Evolutionary conservation across 257 asterid genomes (phyloP).

Genomic region (Perilla frutescens): DNA sequence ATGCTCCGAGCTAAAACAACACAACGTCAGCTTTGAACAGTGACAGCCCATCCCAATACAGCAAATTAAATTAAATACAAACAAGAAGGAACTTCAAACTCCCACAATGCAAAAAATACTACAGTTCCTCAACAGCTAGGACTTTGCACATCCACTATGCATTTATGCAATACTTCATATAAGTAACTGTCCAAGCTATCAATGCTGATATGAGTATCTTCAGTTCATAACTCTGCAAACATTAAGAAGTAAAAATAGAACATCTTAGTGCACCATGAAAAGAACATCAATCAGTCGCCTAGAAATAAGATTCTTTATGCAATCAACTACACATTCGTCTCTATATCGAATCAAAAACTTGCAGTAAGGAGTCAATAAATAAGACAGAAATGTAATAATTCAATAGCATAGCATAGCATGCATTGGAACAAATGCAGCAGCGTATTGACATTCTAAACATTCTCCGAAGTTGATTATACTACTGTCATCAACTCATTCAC

Average conservation of each 20-base stretch:
- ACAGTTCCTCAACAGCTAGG: slow-evolving; percentile 31
- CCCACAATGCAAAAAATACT: slow-evolving; percentile 31
- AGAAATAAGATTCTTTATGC: neutral
- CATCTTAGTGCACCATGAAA: neutral
- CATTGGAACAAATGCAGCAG: slow-evolving; percentile 11
- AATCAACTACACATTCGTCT: neutral
- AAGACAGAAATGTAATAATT: neutral
- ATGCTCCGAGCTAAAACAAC: slow-evolving; percentile 55
- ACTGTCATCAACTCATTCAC: neutral
- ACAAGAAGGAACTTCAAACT: slow-evolving; percentile 29
- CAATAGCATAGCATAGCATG: neutral
- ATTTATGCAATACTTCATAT: slow-evolving; percentile 15
- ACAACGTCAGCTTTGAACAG: slow-evolving; percentile 50
- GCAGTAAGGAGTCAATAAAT: neutral
- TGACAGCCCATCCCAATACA: slow-evolving; percentile 57
- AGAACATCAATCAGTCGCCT: slow-evolving; percentile 3
- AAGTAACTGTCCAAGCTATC: slow-evolving; percentile 2
- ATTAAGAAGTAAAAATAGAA: slow-evolving; percentile 2
- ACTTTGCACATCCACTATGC: slow-evolving; percentile 26
- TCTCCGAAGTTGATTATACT: neutral
- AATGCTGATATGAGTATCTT: slow-evolving; percentile 18
- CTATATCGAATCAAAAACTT: neutral
- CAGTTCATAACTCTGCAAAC: slow-evolving; percentile 30
- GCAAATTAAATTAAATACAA: slow-evolving; percentile 26
- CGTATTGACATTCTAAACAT: neutral